Evolutionary conservation across 2,329 filamentous ascomycete genomes (phyloP), one percentile per base, ranked within the genome.

Genomic region (Diaporthe citrichinensis): DNA sequence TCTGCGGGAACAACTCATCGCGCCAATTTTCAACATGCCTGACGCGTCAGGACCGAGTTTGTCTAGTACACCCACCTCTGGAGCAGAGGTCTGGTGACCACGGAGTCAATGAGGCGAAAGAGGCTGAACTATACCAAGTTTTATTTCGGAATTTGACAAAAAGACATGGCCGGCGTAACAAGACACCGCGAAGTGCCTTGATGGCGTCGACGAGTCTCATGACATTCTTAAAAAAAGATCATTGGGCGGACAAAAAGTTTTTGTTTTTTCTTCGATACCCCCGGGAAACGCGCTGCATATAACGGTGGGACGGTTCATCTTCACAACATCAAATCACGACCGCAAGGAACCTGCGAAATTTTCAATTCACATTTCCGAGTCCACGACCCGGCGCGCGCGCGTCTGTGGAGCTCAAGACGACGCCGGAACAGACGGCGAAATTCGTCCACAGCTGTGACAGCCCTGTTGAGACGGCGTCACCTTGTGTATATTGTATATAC

Each of bases 241-340:
- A 46, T 67, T 49, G 51, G 51, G 44, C 57, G 65, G 65, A 51
- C 53, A 74, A 74, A 74, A 71, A 71, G 25, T 71, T 74, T 74
- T 74, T 61, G 36, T 39, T 71, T 61, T 69, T 71, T 53, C 15
- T 74, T 74, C 73, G 73, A 74, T 74, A 74, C 73, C 73, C 72
- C 73, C 73, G 73, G 73, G 73, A 74, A 74, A 74, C 73, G 65
- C 73, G 46, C 73, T 71, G 65, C 73, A 74, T 74, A 58, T 49
- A 71, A 74, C 73, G 73, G 73, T 49, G 55, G 65, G 73, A 71
- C 39, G 65, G 72, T 69, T 69, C 65, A 69, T 69, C 65, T 69
- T 41, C 65, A 53, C 49, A 69, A 69, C 17, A 68, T 41, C 49
- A 69, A 39, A 49, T 55, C 15, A 69, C 49, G 49, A 69, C 49